Evolutionary conservation across 257 asterid species (phyloP).

Genomic region (Salvia rosmarinus): DNA sequence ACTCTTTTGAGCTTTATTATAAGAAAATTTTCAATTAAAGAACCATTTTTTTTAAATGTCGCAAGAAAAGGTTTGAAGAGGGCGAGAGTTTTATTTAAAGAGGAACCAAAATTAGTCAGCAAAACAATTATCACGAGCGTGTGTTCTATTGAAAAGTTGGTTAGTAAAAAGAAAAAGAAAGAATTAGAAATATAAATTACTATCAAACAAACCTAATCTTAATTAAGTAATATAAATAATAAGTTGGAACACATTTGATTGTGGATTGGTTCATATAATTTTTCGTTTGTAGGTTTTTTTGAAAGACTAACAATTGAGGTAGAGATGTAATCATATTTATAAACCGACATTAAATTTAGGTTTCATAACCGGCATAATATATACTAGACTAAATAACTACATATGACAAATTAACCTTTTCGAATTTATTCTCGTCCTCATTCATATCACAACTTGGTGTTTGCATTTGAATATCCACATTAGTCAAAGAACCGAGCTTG

Average conservation of each 20-base stretch:
- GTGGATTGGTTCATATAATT: too few species aligned
- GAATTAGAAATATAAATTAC: too few species aligned
- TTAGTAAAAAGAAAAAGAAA: too few species aligned
- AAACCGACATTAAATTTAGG: neutral
- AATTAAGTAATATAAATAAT: too few species aligned
- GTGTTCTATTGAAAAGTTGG: neutral
- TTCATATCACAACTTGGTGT: neutral
- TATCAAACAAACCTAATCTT: too few species aligned
- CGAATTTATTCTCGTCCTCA: neutral
- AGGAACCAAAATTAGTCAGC: neutral
- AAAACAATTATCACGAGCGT: neutral
- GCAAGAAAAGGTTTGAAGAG: neutral
- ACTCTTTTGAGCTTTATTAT: conserved; percentile 2
- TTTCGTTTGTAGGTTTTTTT: too few species aligned
- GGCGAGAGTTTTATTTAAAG: neutral
- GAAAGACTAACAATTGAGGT: too few species aligned
- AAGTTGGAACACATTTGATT: too few species aligned
- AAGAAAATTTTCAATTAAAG: neutral
- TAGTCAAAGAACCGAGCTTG: neutral
- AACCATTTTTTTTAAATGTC: neutral
- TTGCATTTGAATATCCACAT: neutral
- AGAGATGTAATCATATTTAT: too few species aligned
- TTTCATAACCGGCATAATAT: neutral
- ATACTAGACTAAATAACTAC: neutral
- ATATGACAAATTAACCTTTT: neutral